Conservation (phyloP, 257 asterid genomes). For the Ballota nigra region DNA sequence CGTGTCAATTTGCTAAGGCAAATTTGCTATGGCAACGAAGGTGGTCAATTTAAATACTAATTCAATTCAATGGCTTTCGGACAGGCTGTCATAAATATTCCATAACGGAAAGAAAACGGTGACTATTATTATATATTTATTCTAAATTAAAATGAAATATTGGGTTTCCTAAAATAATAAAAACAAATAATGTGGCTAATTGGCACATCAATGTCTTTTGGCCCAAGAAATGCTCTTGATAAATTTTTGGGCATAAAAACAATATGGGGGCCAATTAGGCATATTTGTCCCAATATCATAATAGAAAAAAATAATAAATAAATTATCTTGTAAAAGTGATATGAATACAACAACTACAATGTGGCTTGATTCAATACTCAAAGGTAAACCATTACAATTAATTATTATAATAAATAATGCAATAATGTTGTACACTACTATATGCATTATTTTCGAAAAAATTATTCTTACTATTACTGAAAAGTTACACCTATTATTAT, state of each 20-base stretch:
- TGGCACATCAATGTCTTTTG: background rate
- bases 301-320: no score
- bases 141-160: background rate
- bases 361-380: background rate
- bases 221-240: background rate
- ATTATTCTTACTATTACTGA: no score
- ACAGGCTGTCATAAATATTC: slow-evolving; percentile 1
- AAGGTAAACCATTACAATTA: no score
- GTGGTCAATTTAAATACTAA: slow-evolving; percentile 7
- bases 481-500: no score
- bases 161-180: background rate
- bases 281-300: no score
- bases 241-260: no score
- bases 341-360: background rate
- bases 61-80: slow-evolving; percentile 11
- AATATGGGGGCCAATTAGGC: no score
- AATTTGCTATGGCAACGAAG: background rate
- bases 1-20: background rate
- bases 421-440: no score
- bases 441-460: no score
- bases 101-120: slow-evolving; percentile 21
- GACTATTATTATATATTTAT: background rate
- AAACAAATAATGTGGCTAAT: background rate
- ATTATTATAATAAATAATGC: no score
- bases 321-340: no score